These are phyloP conservation scores for Thermothelomyces thermophilus DNA, from an alignment of 2,329 filamentous ascomycete species.

Conservation along the genomic window DNA sequence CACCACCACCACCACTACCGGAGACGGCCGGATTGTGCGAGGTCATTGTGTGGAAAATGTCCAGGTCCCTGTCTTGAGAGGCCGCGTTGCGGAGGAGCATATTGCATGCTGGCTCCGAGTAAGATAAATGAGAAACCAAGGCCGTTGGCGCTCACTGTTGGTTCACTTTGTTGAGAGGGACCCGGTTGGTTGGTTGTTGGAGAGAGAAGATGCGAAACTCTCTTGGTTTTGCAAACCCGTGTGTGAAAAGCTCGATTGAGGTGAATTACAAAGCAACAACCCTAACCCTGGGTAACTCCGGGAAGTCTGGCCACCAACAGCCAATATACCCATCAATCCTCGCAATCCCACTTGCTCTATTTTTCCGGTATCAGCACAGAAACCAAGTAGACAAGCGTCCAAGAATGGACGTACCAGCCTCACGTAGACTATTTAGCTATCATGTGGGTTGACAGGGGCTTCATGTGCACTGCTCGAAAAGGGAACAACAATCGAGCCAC, in stretches of 20 bases:
- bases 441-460: too few species aligned
- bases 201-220: conserved; percentile 8
- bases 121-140: neutral
- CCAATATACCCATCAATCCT: too few species aligned
- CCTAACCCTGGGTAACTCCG: conserved; percentile 9
- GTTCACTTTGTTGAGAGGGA: neutral
- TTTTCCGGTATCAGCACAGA: too few species aligned
- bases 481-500: too few species aligned
- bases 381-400: too few species aligned
- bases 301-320: too few species aligned
- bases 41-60: conserved; percentile 23
- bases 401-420: too few species aligned
- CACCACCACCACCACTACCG: too few species aligned
- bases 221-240: neutral
- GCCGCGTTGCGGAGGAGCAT: conserved; percentile 23
- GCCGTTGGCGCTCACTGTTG: neutral
- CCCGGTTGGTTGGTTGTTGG: neutral
- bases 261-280: conserved; percentile 12
- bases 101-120: neutral
- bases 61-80: conserved; percentile 15
- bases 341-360: too few species aligned
- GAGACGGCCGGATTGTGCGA: conserved; percentile 9
- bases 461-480: too few species aligned
- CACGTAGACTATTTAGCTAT: too few species aligned
- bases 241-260: conserved; percentile 10